Evolutionary conservation across 352 stramenopile genomes (phyloP), one percentile per base, ranked within the genome.

Genomic region (Phytophthora hibernalis): DNA sequence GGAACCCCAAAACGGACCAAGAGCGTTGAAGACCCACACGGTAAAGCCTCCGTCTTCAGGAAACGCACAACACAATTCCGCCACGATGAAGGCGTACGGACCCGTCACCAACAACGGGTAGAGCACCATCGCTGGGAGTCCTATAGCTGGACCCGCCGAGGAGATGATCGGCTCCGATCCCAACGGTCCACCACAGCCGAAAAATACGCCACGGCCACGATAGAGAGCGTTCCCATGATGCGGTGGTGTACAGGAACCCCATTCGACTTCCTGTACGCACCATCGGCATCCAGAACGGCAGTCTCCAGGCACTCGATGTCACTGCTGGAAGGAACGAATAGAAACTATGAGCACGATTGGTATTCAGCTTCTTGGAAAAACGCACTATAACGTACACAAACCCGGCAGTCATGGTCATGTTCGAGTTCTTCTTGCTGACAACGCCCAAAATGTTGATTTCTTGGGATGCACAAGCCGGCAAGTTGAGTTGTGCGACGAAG

Each of bases 1-100:
- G 86, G 37, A 93, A 88, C 73, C 86, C 88, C 86, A 95, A 50
- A 92, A 95, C 13, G 80, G 67, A 0, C 86, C 86, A n/a, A 89
- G 91, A 5, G 80, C 79, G 31, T 91, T 88, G 10, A 79, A 51
- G 3, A 90, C 78, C 83, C 83, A 92, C 42, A 91, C 70, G 16
- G 77, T 80, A 37, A 93, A 94, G 20, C 84, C 82, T 4, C 82
- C 83, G 55, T 93, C 86, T 55, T 92, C 84, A 0, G 86, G 86
- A 54, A 92, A 93, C 8, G 86, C 83, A 1, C 82, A 80, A 45
- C 77, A 87, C 24, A 94, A 54, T 68, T 94, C 86, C 0, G 80
- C 76, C 13, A 93, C 61, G 26, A 94, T 80, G 59, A 69, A 74
- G 1, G 76, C 74, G 55, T 86, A 90, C 22, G 84, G 84, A 3